Conservation (phyloP, 148 eudicot species). For the Pouteria glomerata region DNA sequence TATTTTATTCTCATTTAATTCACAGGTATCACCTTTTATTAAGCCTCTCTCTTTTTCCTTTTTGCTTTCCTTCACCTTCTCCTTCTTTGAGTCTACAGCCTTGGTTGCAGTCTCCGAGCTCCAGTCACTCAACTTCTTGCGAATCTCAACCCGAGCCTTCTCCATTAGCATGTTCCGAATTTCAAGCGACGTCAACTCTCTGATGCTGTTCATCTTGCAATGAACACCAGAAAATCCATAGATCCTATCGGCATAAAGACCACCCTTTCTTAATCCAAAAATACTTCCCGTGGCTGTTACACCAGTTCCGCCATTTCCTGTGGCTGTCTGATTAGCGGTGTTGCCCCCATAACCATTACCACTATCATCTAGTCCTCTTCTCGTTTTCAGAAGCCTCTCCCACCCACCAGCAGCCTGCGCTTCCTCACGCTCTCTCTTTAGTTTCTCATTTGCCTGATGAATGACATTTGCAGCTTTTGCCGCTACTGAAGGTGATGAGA, state of each 20-base stretch:
- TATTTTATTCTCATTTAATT: conserved; percentile 19
- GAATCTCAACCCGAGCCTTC: conserved; percentile 47
- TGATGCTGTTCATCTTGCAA: conserved; percentile 19
- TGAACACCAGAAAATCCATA: conserved; percentile 21
- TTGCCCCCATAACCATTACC: conserved; percentile 15
- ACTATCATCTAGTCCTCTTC: conserved; percentile 25
- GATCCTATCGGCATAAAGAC: conserved; percentile 5
- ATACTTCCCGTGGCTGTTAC: background rate
- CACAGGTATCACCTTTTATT: conserved; percentile 8
- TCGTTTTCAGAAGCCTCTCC: conserved; percentile 26
- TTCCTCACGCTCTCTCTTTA: conserved; percentile 49
- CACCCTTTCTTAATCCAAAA: conserved; percentile 6
- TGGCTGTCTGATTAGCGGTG: conserved; percentile 16
- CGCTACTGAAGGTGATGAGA: conserved; percentile 24
- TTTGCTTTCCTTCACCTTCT: conserved; percentile 26
- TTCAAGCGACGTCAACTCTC: conserved; percentile 46
- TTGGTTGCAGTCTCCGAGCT: conserved; percentile 23
- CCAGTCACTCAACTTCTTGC: conserved; percentile 37
- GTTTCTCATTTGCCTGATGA: conserved; percentile 36
- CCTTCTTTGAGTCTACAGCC: conserved; percentile 23
- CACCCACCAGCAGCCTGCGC: conserved; percentile 14
- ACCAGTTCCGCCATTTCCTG: conserved; percentile 26
- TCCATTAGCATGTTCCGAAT: conserved; percentile 36
- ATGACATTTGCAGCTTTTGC: conserved; percentile 36
- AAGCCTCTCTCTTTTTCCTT: conserved; percentile 21